Percentiles rank a stretch among this genome's conserved stretches.
These are phyloP conservation scores for Epithele typhae DNA, from an alignment of 768 basidiomycete species.

Conservation along the genomic window DNA sequence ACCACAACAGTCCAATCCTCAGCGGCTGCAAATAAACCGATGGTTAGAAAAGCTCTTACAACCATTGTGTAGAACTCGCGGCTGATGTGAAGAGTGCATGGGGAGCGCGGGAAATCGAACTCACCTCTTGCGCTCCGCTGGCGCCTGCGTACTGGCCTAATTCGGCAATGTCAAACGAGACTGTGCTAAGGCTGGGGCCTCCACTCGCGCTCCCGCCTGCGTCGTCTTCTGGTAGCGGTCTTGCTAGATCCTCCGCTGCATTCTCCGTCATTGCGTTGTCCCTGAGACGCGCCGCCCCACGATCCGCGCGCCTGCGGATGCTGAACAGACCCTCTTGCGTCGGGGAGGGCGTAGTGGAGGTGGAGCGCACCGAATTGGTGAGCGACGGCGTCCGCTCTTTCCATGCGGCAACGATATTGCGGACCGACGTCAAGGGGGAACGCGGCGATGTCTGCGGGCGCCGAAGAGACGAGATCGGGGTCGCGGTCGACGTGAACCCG, in stretches of 20 bases:
- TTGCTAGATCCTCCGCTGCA: too few species aligned
- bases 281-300: conserved; percentile 26
- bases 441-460: conserved; percentile 62
- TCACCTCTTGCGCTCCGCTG: conserved; percentile 41
- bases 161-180: conserved; percentile 45
- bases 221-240: too few species aligned
- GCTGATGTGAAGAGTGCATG: background rate
- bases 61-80: conserved; percentile 3
- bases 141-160: conserved; percentile 37
- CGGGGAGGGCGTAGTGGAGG: conserved; percentile 17
- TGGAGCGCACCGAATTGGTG: conserved; percentile 17
- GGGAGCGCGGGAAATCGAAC: conserved; percentile 13
- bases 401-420: conserved; percentile 78
- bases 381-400: conserved; percentile 64
- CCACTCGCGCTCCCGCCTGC: conserved; percentile 26
- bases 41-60: conserved; percentile 8
- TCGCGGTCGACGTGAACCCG: conserved; percentile 11
- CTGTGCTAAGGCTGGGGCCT: conserved; percentile 26
- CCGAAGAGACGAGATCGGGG: conserved; percentile 51
- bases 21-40: conserved; percentile 54
- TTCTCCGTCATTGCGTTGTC: too few species aligned
- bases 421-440: conserved; percentile 64
- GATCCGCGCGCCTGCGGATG: conserved; percentile 40
- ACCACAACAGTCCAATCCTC: conserved; percentile 84
- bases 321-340: conserved; percentile 47